phyloP scores from a whole-genome alignment of 129 eudicot genomes.

The Pulicaria dysenterica region DNA sequence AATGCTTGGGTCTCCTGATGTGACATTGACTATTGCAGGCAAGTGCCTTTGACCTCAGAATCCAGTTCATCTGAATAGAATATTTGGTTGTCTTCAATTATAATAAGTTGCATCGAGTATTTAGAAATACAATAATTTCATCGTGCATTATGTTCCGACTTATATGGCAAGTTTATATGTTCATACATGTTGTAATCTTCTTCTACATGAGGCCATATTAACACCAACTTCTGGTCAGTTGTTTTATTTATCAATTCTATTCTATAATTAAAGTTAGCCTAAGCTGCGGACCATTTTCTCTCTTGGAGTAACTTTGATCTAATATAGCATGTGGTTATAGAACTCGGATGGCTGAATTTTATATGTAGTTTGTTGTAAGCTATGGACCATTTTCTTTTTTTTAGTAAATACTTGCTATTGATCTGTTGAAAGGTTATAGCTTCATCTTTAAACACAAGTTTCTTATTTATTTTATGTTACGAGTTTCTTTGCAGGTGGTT shows the following conservation, averaged over 20 bases:
- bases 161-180: no score
- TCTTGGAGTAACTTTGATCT: no score
- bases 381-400: no score
- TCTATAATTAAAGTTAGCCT: no score
- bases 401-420: no score
- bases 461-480: background rate
- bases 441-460: no score
- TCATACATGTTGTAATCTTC: background rate
- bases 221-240: background rate
- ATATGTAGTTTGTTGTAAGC: no score
- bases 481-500: constrained; percentile 67
- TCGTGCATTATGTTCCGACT: background rate
- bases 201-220: background rate
- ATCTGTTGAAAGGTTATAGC: no score
- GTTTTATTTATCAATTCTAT: no score
- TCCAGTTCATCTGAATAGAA: background rate
- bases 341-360: no score
- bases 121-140: background rate
- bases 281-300: no score
- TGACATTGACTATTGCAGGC: constrained; percentile 86
- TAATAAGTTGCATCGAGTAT: background rate
- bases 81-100: background rate
- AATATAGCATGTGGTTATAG: no score
- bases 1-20: constrained; percentile 52
- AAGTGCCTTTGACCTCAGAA: constrained; percentile 32